Evolutionary conservation across 805 yeast species (phyloP), one percentile per base, ranked within the genome.

Genomic region (Candida ipomoeae): DNA sequence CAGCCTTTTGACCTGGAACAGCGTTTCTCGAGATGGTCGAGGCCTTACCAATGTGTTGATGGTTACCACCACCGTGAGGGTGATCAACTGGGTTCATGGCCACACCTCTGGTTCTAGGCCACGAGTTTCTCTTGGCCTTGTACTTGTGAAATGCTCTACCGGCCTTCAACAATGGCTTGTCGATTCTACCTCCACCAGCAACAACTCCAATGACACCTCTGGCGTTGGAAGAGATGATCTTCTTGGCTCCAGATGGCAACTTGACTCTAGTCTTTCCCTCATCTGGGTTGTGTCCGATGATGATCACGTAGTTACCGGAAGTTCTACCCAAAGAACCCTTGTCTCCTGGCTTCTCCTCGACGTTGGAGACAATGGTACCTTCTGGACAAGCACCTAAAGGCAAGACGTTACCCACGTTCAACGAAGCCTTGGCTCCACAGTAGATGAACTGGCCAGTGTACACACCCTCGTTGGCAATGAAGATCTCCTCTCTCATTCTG

Each of bases 51-150:
- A 44, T 44, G 80, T 92, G 98, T 84, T 92, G 98, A 81, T 92
- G 98, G 96, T 91, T 91, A 92, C 99, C 99, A 92, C 99, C 98
- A 89, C 99, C 99, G 80, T 92, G 99, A 78, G 99, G 99, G 84
- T 92, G 99, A 78, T 92, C 99, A 78, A 92, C 99, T 79, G 98
- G 98, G 84, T 92, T 92, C 99, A 94, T 92, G 78, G 99, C 99
- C 76, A 92, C 98, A 92, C 98, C 99, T 84, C 98, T 90, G 74
- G 98, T 94, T 88, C 89, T 91, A 81, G 99, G 99, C 98, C 98
- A 94, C 65, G 96, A 89, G 96, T 94, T 90, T 83, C 98, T 85
- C 43, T 40, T 40, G 21, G 15, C 43, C 43, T 26, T 40, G 43
- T 40, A 40, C 34, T 40, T 40, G 91, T 92, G 97, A 96, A 85